A percentile compares a stretch with the other conserved stretches of the same genome.
Conservation (phyloP, 768 basidiomycete genomes). For the Tricholoma furcatifolium region DNA sequence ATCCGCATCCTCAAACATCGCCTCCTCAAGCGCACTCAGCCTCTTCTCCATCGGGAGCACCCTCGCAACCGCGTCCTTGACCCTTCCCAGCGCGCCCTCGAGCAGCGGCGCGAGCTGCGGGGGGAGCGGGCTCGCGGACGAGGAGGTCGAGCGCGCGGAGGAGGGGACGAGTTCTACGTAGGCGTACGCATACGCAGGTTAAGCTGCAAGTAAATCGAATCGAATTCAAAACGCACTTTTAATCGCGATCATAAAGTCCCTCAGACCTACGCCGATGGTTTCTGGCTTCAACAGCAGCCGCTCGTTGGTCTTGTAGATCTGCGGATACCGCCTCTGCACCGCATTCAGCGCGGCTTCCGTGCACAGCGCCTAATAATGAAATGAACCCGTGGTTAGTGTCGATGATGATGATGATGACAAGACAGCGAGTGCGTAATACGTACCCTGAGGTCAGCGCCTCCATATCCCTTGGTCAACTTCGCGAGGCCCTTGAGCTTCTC, state of each 20-base stretch:
- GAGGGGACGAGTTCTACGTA: slow-evolving; percentile 87
- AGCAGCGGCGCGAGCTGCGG: slow-evolving; percentile 81
- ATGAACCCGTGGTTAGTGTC: not conserved
- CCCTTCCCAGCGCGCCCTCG: slow-evolving; percentile 60
- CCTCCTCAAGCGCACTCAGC: slow-evolving; percentile 87
- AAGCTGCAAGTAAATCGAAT: not conserved
- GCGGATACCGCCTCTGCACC: slow-evolving; percentile 93
- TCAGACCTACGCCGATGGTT: slow-evolving; percentile 76
- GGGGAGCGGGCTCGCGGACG: slow-evolving; percentile 83
- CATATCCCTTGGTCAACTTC: slow-evolving; percentile 93
- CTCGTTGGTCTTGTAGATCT: slow-evolving; percentile 92
- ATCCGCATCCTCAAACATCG: slow-evolving; percentile 81
- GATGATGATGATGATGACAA: too few species aligned
- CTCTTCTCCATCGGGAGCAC: slow-evolving; percentile 82
- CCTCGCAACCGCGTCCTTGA: slow-evolving; percentile 68
- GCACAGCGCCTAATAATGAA: slow-evolving; percentile 72
- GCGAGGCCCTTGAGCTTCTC: slow-evolving; percentile 58
- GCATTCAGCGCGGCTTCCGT: slow-evolving; percentile 97
- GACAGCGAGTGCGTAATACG: too few species aligned
- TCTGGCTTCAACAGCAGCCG: slow-evolving; percentile 82
- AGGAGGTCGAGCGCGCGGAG: slow-evolving; percentile 87
- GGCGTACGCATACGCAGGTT: not conserved
- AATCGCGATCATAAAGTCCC: slow-evolving; percentile 97
- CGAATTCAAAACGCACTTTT: slow-evolving; percentile 65
- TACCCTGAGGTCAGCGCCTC: slow-evolving; percentile 94